phyloP scores from a whole-genome alignment of 179 eudicot genomes.

The Beta lomatogona region DNA sequence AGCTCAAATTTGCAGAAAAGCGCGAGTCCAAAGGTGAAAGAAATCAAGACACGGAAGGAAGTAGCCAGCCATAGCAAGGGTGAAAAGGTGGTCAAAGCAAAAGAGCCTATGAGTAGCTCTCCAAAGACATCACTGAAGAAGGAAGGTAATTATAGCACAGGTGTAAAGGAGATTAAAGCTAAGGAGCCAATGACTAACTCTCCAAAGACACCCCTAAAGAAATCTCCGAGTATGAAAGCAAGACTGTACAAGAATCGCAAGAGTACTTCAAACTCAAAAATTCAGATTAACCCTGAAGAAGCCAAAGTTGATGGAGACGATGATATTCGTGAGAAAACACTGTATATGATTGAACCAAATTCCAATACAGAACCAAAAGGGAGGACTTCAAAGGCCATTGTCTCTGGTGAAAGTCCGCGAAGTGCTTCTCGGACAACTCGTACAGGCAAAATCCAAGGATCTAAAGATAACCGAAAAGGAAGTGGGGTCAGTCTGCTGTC shows the following conservation, averaged over 20 bases:
- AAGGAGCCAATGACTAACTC: constrained; percentile 31
- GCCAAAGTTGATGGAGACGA: constrained; percentile 17
- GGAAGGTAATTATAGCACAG: constrained; percentile 19
- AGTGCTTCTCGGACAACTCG: constrained; percentile 18
- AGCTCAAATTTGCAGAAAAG: constrained; percentile 25
- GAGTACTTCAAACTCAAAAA: constrained; percentile 28
- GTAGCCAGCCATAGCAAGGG: constrained; percentile 23
- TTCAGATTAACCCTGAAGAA: constrained; percentile 21
- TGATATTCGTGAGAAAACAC: constrained; percentile 39
- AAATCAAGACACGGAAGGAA: constrained; percentile 33
- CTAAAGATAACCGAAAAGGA: constrained; percentile 30
- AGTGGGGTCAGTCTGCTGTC: constrained; percentile 17
- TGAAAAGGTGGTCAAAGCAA: constrained; percentile 30
- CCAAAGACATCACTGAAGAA: constrained; percentile 10
- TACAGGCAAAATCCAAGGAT: constrained; percentile 25
- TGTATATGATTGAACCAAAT: constrained; percentile 29
- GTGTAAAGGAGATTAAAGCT: constrained; percentile 24
- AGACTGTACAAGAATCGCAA: constrained; percentile 39
- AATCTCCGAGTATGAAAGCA: constrained; percentile 40
- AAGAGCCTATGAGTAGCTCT: constrained; percentile 14
- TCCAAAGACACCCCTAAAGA: constrained; percentile 35
- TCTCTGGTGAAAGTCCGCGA: constrained; percentile 2
- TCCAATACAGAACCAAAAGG: constrained; percentile 10
- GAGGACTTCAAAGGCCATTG: constrained; percentile 18
- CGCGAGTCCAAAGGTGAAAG: constrained; percentile 29